Evolutionary conservation across 106 monocot genomes (phyloP), one percentile per base, ranked within the genome.

Genomic region (Dendrobium catenatum): DNA sequence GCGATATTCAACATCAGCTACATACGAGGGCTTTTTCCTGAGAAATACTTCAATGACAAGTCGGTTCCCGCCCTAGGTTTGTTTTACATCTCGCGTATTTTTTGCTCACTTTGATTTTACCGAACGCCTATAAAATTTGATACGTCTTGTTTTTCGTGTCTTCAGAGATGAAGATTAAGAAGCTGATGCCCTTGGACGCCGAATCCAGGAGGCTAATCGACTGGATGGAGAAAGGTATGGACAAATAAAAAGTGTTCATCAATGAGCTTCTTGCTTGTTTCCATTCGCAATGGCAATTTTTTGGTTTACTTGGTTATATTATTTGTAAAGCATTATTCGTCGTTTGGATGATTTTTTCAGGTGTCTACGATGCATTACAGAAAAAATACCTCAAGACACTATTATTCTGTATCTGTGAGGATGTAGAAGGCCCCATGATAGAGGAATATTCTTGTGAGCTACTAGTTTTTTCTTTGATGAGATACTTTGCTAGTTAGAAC

Each of bases 151-250:
- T 18, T 82, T 48, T 37, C 11, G 29, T 75, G 72, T 27, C 9
- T n/a, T 27, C 77, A 98, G 98, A 95, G 84, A 98, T 98, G 94
- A 98, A 98, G 87, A 94, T 98, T 68, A 98, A 98, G 87, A 98
- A 98, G 91, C 88, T 98, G 17, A 91, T 98, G 94, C 98, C 98
- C 20, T 83, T 98, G 79, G 98, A 98, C 85, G 81, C 83, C 0
- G 98, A 98, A 81, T 98, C 94, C 0, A 84, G 98, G 78, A 88
- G 98, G 78, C 83, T 98, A 19, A 98, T 98, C 29, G 98, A 98
- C 79, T 98, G 98, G 98, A 98, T 98, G 98, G 98, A 98, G 88
- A 91, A 95, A 98, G 98, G 98, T 95, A 79, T 10, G 4, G 46
- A 29, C 24, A 74, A 74, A 18, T 76, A 3, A 3, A 17, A 20